Base-by-base conservation (phyloP, 306 rosid genomes). In the Rubus idaeus region DNA sequence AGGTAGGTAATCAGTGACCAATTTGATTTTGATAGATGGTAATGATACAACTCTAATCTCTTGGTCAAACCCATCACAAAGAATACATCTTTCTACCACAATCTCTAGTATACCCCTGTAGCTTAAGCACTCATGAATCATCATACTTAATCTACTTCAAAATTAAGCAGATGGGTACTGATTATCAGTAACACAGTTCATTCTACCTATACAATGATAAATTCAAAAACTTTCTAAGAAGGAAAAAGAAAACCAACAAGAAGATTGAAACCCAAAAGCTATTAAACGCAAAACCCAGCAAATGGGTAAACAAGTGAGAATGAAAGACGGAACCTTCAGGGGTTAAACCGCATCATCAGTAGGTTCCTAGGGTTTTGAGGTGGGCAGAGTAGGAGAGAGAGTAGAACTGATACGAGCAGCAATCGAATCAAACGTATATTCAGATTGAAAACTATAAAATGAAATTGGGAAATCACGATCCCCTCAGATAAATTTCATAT, bases 371-470 rank as follows among this genome's bases (percentile, higher is more conserved):
- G 76, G 82, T 53, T 67, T 66, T 57, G 78, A 23, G 76, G 26
- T 75, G 16, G 74, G 26, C 62, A 6, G 70, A 23, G 23, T 30
- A 11, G 61, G n/a, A 13, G 41, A 18, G 64, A 17, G 75, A 53
- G 30, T 8, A 3, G 16, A 39, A 6, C 66, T 6, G 40, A 61
- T 58, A 68, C 84, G 87, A 86, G 87, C 87, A 69, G 80, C 83
- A 56, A 75, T 14, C 18, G 21, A 46, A 65, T 30, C 63, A 69
- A 60, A 64, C 26, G 61, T 21, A 35, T 45, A 75, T 86, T 86
- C 89, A 83, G 89, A 86, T 86, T 86, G 89, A 86, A 86, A 86
- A 83, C 89, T 86, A 86, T 75, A 8, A 8, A 37, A 39, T 1
- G 10, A 4, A 16, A 41, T 17, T 50, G 71, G 52, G 55, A 77